These are phyloP conservation scores for Phytophthora hibernalis DNA, from an alignment of 352 stramenopile species.

Conservation along the genomic window DNA sequence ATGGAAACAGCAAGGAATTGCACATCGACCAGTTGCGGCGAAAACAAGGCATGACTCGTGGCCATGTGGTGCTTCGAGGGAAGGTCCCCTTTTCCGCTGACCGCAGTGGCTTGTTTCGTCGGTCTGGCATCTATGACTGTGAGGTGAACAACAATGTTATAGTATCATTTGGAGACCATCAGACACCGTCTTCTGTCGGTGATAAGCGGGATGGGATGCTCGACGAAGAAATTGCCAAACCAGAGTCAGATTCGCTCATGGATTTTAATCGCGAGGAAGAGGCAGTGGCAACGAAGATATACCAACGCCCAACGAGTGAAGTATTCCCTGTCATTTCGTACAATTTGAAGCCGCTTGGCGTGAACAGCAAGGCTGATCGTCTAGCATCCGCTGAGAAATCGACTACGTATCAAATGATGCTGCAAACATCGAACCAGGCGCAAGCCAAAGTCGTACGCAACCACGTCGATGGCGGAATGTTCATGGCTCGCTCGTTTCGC, in stretches of 20 bases:
- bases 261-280: slow-evolving; percentile 34
- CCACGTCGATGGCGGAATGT: slow-evolving; percentile 68
- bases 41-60: slow-evolving; percentile 41
- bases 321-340: slow-evolving; percentile 46
- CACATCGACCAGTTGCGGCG: slow-evolving; percentile 29
- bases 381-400: slow-evolving; percentile 52
- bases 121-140: slow-evolving; percentile 51
- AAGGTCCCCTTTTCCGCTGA: slow-evolving; percentile 37
- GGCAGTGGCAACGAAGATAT: slow-evolving; percentile 24
- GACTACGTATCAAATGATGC: slow-evolving; percentile 76
- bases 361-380: slow-evolving; percentile 28
- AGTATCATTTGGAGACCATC: slow-evolving; percentile 46
- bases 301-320: slow-evolving; percentile 38
- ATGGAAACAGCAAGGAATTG: slow-evolving; percentile 20
- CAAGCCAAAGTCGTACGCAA: slow-evolving; percentile 51
- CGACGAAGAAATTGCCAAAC: slow-evolving; percentile 7
- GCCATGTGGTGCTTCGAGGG: slow-evolving; percentile 21
- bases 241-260: slow-evolving; percentile 14
- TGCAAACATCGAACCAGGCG: slow-evolving; percentile 45
- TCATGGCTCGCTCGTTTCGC: slow-evolving; percentile 83
- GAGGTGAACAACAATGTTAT: slow-evolving; percentile 34
- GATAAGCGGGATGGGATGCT: slow-evolving; percentile 30
- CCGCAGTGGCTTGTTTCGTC: slow-evolving; percentile 49
- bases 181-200: slow-evolving; percentile 10
- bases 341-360: slow-evolving; percentile 37